phyloP scores from a whole-genome alignment of 2,329 filamentous ascomycete species.

The Sordariomycetes sp. region DNA sequence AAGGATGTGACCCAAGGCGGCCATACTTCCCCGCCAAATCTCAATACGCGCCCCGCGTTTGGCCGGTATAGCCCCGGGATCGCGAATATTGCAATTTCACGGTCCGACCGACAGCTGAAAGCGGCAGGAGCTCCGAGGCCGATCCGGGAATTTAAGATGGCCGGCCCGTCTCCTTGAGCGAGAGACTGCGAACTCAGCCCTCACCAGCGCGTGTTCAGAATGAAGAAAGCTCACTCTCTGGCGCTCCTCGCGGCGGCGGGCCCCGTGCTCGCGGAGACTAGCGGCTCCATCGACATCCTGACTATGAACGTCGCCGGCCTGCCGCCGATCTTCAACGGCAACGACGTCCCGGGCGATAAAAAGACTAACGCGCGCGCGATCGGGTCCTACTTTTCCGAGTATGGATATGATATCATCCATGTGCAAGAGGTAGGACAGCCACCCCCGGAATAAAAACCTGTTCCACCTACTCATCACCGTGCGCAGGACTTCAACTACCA shows the following conservation, averaged over 20 bases:
- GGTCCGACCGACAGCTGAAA: too few relatives aligned
- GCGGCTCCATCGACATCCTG: conserved; percentile 36
- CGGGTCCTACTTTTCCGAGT: conserved; percentile 42
- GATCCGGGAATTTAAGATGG: too few relatives aligned
- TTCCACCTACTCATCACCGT: not conserved
- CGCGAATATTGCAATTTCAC: too few relatives aligned
- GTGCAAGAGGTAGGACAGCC: conserved; percentile 42
- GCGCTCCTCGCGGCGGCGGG: not conserved
- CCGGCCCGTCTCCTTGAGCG: too few relatives aligned
- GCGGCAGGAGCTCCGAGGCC: too few relatives aligned
- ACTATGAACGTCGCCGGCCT: conserved; percentile 52
- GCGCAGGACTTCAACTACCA: conserved; percentile 55
- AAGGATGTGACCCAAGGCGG: too few relatives aligned
- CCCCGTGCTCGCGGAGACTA: not conserved
- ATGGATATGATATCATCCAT: conserved; percentile 52
- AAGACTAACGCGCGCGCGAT: conserved; percentile 43
- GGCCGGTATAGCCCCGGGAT: too few relatives aligned
- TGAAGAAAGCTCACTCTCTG: not conserved
- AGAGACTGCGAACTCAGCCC: not conserved
- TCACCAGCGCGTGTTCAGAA: not conserved
- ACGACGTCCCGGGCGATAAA: conserved; percentile 53
- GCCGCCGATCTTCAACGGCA: conserved; percentile 43
- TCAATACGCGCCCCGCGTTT: too few relatives aligned
- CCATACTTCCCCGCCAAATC: too few relatives aligned
- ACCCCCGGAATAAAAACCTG: not conserved